Conservation (phyloP, 2,329 filamentous ascomycete species). For the Penicillium sp. region DNA sequence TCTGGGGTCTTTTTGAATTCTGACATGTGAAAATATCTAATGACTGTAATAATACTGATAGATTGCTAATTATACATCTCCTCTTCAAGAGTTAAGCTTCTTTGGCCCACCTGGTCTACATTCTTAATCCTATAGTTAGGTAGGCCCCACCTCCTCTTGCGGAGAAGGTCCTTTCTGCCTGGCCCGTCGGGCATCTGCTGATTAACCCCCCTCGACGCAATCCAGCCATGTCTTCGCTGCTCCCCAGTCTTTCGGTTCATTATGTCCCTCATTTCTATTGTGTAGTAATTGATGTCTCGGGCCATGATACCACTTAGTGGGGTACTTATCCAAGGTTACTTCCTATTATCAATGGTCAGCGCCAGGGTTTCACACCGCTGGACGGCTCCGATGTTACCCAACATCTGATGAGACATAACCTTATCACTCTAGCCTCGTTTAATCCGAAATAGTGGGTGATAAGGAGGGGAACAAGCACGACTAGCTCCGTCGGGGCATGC, state of each 20-base stretch:
- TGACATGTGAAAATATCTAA: not conserved
- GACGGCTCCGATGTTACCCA: not conserved
- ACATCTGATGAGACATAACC: not conserved
- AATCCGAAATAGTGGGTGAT: not conserved
- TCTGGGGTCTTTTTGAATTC: not conserved
- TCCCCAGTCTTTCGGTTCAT: too few relatives aligned
- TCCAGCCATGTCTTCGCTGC: too few relatives aligned
- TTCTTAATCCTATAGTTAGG: too few relatives aligned
- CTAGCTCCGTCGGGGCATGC: not conserved
- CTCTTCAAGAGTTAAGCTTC: not conserved
- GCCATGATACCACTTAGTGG: not conserved
- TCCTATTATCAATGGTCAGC: not conserved
- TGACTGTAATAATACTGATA: not conserved
- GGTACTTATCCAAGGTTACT: not conserved
- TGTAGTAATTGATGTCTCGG: not conserved
- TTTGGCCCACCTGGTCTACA: too few relatives aligned
- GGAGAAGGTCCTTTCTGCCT: too few relatives aligned
- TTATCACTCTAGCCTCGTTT: not conserved
- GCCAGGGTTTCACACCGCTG: not conserved
- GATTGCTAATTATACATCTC: constrained; percentile 1
- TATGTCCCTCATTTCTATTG: too few relatives aligned
- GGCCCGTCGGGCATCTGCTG: too few relatives aligned
- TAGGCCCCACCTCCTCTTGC: too few relatives aligned
- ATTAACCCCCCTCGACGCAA: too few relatives aligned
- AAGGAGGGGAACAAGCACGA: not conserved